These are phyloP conservation scores for Pichia sp. DNA, from an alignment of 1,139 yeast species.

Conservation along the genomic window DNA sequence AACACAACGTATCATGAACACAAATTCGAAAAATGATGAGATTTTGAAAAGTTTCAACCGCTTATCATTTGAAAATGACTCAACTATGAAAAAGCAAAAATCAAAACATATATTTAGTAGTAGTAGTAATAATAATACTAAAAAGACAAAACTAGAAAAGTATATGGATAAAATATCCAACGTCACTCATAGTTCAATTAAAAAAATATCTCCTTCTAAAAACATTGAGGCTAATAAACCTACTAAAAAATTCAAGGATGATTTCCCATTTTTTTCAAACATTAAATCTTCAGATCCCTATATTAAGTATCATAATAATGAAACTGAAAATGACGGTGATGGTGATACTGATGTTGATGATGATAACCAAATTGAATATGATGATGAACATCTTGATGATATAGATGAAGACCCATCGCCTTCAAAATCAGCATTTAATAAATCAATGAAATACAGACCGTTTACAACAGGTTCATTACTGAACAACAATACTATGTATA, in stretches of 20 bases:
- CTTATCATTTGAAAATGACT: conserved; percentile 22
- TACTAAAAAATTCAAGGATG: not conserved
- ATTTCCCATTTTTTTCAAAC: not conserved
- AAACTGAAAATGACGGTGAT: not conserved
- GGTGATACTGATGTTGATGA: not conserved
- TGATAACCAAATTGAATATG: not conserved
- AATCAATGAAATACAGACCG: conserved; percentile 3
- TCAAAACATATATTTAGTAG: conserved; percentile 6
- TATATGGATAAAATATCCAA: conserved; percentile 11
- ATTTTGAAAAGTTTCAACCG: conserved; percentile 29
- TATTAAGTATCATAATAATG: not conserved
- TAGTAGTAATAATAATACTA: not conserved
- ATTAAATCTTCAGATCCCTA: not conserved
- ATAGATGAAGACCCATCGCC: conserved; percentile 20
- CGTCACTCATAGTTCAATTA: conserved; percentile 5
- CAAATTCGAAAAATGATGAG: conserved; percentile 21
- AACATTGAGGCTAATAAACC: not conserved
- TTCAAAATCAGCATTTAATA: conserved; percentile 11
- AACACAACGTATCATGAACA: conserved; percentile 15
- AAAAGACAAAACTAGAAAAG: conserved; percentile 5
- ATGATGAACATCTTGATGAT: not conserved
- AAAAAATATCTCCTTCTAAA: conserved; percentile 9
- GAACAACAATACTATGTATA: not conserved
- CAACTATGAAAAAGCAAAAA: not conserved
- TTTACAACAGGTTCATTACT: conserved; percentile 7